Conservation (phyloP, 805 yeast genomes). For the Scheffersomyces spartinae region DNA sequence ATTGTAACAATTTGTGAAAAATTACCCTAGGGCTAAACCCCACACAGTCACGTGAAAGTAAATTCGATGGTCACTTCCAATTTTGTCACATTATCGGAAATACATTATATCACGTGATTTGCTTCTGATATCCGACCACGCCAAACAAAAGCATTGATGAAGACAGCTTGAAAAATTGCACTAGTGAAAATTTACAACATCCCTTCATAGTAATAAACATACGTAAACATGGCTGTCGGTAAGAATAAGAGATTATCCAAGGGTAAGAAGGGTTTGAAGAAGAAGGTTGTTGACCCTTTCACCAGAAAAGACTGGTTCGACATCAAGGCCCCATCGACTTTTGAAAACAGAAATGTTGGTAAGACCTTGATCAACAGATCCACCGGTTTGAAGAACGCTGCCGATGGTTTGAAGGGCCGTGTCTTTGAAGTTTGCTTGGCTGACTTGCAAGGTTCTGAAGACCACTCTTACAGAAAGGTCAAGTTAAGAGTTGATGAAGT, state of each 20-base stretch:
- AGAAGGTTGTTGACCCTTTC: constrained; percentile 99
- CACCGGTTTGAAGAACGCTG: constrained; percentile 95
- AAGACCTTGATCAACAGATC: constrained; percentile 97
- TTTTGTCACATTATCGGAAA: too few relatives aligned
- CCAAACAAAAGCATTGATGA: too few relatives aligned
- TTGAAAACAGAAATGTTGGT: constrained; percentile 97
- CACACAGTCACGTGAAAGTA: too few relatives aligned
- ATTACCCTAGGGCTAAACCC: too few relatives aligned
- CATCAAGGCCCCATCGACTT: constrained; percentile 97
- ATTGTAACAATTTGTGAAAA: too few relatives aligned
- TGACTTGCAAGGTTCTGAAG: constrained; percentile 97
- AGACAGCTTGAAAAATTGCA: too few relatives aligned
- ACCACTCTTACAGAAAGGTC: constrained; percentile 95
- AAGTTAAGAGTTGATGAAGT: constrained; percentile 98
- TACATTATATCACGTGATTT: too few relatives aligned
- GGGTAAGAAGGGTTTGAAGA: constrained; percentile 97
- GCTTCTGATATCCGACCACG: too few relatives aligned
- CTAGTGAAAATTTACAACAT: too few relatives aligned
- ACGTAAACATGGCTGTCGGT: constrained; percentile 59
- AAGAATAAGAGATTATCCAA: constrained; percentile 81
- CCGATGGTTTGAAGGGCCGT: constrained; percentile 97
- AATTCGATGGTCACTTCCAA: too few relatives aligned
- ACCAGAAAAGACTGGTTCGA: constrained; percentile 98
- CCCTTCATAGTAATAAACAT: too few relatives aligned
- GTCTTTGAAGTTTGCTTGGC: constrained; percentile 92